Evolutionary conservation across 352 stramenopile genomes (phyloP).

Genomic region (Globisporangium radiosum): DNA sequence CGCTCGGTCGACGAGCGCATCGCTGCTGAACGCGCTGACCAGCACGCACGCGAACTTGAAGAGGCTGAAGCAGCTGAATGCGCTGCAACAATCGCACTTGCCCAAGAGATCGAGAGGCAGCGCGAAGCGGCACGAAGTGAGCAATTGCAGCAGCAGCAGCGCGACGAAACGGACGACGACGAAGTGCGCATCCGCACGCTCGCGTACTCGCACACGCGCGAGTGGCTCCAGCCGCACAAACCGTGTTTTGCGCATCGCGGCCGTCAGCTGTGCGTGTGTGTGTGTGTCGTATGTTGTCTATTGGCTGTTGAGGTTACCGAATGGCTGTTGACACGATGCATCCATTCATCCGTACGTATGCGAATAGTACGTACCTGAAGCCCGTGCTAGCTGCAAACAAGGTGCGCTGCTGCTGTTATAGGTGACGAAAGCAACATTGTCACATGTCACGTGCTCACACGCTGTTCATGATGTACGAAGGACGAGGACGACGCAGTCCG

Average conservation of each 20-base stretch:
- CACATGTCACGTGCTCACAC: too few relatives aligned
- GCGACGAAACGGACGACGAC: slow-evolving; percentile 47
- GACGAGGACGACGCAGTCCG: background rate
- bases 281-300: background rate
- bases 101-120: slow-evolving; percentile 18
- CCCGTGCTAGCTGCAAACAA: slow-evolving; percentile 31
- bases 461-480: background rate
- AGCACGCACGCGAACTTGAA: slow-evolving; percentile 2
- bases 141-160: slow-evolving; percentile 24
- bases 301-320: background rate
- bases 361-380: slow-evolving; percentile 41
- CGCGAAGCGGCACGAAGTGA: slow-evolving; percentile 18
- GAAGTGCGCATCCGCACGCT: slow-evolving; percentile 54
- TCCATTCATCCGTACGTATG: slow-evolving; percentile 1
- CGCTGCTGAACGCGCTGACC: slow-evolving; percentile 7
- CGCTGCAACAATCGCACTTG: slow-evolving; percentile 8
- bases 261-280: slow-evolving; percentile 34
- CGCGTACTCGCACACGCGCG: slow-evolving; percentile 46
- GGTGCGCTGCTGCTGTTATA: slow-evolving; percentile 8
- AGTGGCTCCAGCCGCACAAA: slow-evolving; percentile 61
- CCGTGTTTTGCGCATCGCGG: slow-evolving; percentile 56
- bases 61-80: slow-evolving; percentile 6
- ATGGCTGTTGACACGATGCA: background rate
- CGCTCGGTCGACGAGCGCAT: background rate
- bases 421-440: background rate